These are phyloP conservation scores for Leishmania martiniquensis DNA, from an alignment of 208 protist genomes.

Conservation along the genomic window DNA sequence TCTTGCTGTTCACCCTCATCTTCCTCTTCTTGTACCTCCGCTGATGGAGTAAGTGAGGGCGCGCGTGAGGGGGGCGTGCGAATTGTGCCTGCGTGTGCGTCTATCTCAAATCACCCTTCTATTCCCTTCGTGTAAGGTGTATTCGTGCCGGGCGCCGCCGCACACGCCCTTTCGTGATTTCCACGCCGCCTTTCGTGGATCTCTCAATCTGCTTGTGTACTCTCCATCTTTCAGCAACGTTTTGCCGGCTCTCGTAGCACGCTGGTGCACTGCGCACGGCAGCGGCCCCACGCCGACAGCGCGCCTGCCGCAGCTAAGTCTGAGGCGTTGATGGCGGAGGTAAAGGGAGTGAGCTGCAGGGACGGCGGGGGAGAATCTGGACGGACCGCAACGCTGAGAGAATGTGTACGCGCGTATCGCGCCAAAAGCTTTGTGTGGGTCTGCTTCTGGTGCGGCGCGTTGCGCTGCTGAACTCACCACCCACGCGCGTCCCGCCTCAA, in stretches of 20 bases:
- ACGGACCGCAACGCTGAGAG: not conserved
- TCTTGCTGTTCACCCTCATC: constrained; percentile 45
- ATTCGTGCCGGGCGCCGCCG: not conserved
- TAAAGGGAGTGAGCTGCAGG: not conserved
- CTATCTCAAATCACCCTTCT: too few species aligned
- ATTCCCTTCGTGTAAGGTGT: too few species aligned
- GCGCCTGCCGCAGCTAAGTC: not conserved
- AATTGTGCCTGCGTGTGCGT: constrained; percentile 6
- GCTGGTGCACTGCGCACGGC: not conserved
- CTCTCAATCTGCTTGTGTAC: not conserved
- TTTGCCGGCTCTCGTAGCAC: not conserved
- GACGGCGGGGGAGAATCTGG: not conserved
- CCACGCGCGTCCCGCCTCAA: not conserved
- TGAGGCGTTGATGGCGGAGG: not conserved
- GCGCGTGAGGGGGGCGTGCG: not conserved
- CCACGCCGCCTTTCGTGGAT: not conserved
- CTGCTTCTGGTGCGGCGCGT: not conserved
- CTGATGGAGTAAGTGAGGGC: not conserved
- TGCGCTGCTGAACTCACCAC: not conserved
- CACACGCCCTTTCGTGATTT: not conserved
- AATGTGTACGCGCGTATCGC: not conserved
- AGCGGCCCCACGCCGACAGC: not conserved
- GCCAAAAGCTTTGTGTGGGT: not conserved
- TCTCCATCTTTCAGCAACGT: not conserved
- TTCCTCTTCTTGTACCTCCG: constrained; percentile 41